These are phyloP conservation scores for Lachnellula occidentalis DNA, from an alignment of 2,329 filamentous ascomycete genomes.

Conservation along the genomic window DNA sequence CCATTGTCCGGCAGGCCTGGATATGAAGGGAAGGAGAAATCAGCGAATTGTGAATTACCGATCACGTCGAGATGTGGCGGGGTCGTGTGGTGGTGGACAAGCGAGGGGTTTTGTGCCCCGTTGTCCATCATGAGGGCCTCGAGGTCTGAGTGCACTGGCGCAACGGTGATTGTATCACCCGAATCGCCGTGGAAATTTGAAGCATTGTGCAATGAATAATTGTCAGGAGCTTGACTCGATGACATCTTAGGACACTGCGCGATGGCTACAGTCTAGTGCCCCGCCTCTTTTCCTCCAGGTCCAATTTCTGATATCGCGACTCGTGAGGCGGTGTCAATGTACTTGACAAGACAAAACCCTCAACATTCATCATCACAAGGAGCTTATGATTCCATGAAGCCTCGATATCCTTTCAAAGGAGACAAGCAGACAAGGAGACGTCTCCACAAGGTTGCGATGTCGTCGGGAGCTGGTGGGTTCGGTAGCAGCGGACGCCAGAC, in stretches of 20 bases:
- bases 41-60: conserved; percentile 39
- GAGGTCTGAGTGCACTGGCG: conserved; percentile 20
- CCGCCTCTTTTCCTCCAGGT: neutral
- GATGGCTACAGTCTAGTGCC: neutral
- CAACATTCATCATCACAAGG: conserved; percentile 5
- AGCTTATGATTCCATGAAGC: neutral
- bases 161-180: conserved; percentile 9
- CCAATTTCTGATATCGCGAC: neutral
- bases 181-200: conserved; percentile 13
- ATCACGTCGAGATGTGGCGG: conserved; percentile 24
- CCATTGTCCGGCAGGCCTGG: conserved; percentile 38
- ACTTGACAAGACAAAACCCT: neutral
- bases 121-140: conserved; percentile 28
- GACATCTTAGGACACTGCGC: conserved; percentile 15
- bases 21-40: conserved; percentile 47
- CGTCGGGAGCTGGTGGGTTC: neutral
- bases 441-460: neutral
- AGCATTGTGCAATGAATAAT: conserved; percentile 17
- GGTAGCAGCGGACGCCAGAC: neutral
- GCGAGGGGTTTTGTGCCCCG: conserved; percentile 12
- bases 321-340: neutral
- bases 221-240: conserved; percentile 14
- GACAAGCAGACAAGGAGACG: conserved; percentile 3
- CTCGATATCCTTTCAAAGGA: neutral
- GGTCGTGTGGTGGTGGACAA: conserved; percentile 12